Conservation (phyloP, 2,329 filamentous ascomycete genomes). For the Colletotrichum australisinense region DNA sequence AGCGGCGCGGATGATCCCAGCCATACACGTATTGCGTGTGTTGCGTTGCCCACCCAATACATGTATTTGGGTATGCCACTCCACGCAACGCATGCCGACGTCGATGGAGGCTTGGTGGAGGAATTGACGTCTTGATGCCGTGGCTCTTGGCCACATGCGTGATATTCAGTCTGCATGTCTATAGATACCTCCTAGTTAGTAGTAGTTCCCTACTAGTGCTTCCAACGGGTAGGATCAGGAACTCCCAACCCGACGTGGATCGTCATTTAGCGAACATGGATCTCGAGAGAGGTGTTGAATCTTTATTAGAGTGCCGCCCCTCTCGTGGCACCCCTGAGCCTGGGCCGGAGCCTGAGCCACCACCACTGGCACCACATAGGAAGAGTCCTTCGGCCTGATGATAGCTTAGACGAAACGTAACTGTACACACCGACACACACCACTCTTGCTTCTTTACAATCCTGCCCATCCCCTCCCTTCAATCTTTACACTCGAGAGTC, state of each 20-base stretch:
- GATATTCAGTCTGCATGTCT: neutral
- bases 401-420: slow-evolving; percentile 20
- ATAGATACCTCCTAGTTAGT: neutral
- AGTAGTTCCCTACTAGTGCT: neutral
- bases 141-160: neutral
- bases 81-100: neutral
- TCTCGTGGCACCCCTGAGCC: neutral
- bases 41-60: neutral
- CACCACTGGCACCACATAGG: neutral
- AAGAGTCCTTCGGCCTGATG: neutral
- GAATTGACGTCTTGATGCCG: neutral
- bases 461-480: neutral
- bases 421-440: neutral
- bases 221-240: neutral
- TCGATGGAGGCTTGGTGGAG: neutral
- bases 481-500: neutral
- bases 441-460: neutral
- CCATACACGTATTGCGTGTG: neutral
- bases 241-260: neutral
- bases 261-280: neutral
- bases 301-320: neutral
- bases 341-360: neutral
- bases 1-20: neutral
- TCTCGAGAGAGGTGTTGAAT: neutral
- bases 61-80: neutral